These are phyloP conservation scores for Mortierella sp. DNA, from an alignment of 371 early-diverging fungal species.

Conservation along the genomic window DNA sequence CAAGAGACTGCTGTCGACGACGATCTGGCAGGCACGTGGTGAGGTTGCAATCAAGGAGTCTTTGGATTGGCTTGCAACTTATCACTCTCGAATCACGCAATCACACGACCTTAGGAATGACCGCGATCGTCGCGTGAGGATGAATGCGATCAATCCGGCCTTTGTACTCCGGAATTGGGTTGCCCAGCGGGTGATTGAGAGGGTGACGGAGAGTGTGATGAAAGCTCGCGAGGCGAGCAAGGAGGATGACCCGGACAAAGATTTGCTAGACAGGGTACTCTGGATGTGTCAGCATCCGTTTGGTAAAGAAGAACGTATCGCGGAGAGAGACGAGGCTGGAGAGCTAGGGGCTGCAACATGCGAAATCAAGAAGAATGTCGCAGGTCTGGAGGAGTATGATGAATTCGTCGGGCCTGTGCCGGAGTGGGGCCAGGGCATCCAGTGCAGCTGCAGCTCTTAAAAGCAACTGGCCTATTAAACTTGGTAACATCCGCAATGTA, in stretches of 20 bases:
- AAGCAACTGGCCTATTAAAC: too few relatives aligned
- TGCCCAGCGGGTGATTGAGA: conserved; percentile 72
- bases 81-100: conserved; percentile 62
- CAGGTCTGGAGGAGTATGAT: conserved; percentile 30
- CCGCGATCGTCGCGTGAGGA: conserved; percentile 55
- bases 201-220: conserved; percentile 54
- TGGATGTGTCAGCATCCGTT: conserved; percentile 68
- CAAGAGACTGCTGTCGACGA: conserved; percentile 24
- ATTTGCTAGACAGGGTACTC: conserved; percentile 62
- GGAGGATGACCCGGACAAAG: conserved; percentile 51
- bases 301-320: conserved; percentile 56
- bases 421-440: conserved; percentile 67
- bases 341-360: conserved; percentile 55
- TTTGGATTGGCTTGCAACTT: conserved; percentile 60
- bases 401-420: conserved; percentile 55
- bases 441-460: conserved; percentile 72
- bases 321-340: conserved; percentile 33
- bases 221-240: conserved; percentile 39
- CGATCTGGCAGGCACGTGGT: conserved; percentile 31
- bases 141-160: conserved; percentile 75
- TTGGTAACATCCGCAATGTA: too few relatives aligned
- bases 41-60: conserved; percentile 21
- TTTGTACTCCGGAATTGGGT: conserved; percentile 83
- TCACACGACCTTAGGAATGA: conserved; percentile 47
- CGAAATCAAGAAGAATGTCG: conserved; percentile 34